Base-by-base conservation (phyloP, 2,329 filamentous ascomycete species). In the Fusarium abutilonis region DNA sequence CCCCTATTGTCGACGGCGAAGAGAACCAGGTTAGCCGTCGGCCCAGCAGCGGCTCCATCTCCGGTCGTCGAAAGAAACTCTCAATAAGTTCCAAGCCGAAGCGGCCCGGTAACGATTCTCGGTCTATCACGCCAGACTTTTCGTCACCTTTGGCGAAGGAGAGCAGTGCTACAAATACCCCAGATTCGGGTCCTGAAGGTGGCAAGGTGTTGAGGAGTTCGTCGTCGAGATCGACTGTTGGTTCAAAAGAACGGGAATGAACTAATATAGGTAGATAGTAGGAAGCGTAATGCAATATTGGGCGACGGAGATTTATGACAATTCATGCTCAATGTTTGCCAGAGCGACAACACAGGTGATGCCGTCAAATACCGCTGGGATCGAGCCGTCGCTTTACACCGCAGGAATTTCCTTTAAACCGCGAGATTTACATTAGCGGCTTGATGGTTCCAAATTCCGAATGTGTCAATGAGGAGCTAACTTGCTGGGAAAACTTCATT, bases 121-220 rank as follows among this genome's bases (percentile, higher is more conserved):
- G 83, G 46, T 85, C 83, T 5, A 77, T 82, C 3, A 85, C 83
- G 4, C 84, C 83, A 1, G 84, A 86, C 38, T 77, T 78, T 15
- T 76, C 83, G 5, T 86, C 83, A 4, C 84, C 83, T 4, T 70
- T 86, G 56, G 80, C 82, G 7, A 77, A 76, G 47, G 82, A 83
- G 64, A 82, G 78, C 57, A 82, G 75, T 43, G 61, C 56, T 17
- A 64, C 68, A 4, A 49, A 60, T 15, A 66, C 68, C 10, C 55
- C 61, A 15, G 70, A 71, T n/a, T 52, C 53, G 5, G 60, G 62
- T 6, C 44, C 60, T 0, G 70, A 71, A 4, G 61, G 65, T 2
- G 63, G 64, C 0, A 67, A 70, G 39, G 62, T 63, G n/a, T 34
- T 72, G 42, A 62, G 68, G 15, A 68, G 56, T 42, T 63, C 64